Base-by-base conservation (phyloP, 257 asterid genomes). In the Vinca minor region DNA sequence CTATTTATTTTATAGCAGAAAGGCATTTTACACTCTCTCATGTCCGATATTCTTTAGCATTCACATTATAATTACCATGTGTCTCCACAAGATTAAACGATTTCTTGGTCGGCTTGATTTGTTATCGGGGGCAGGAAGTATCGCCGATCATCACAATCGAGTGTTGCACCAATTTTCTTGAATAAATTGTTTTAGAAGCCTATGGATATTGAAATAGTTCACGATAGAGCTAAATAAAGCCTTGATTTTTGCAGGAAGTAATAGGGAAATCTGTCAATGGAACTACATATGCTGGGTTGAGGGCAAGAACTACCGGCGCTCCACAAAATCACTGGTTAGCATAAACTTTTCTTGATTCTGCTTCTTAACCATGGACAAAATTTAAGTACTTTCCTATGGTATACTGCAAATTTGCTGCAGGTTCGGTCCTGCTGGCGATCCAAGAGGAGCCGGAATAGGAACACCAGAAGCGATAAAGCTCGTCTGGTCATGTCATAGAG, bases 381-480 rank as follows among this genome's bases (percentile, higher is more conserved):
- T 62, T 14, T 44, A 32, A 50, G 7, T 67, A 8, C 50, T 54
- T 36, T 8, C 34, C 21, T 20, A n/a, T 8, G 0, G 57, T 55
- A 56, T 59, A 59, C 21, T 15, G 49, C 29, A 4, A 44, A 23
- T n/a, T 35, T n/a, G 11, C 6, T 68, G 53, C 69, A 89, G 96
- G 96, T 89, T 89, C 49, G 95, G 96, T 17, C 95, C 96, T 1
- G 85, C 89, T 1, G 98, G 96, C 62, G 98, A 89, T 70, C 96
- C 95, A 26, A 78, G 88, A 69, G 93, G 96, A 41, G 96, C 96
- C 0, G 96, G 98, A 48, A 92, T 89, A 29, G 98, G 96, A 44
- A 89, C 95, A 38, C 95, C 95, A 0, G 98, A 88, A 67, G 95
- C 98, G 36, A 87, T 89, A 69, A 84, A 79, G 78, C 89, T 92